These are phyloP conservation scores for Hyphopichia wangnamkhiaoensis DNA, from an alignment of 1,139 yeast species.

Conservation along the genomic window DNA sequence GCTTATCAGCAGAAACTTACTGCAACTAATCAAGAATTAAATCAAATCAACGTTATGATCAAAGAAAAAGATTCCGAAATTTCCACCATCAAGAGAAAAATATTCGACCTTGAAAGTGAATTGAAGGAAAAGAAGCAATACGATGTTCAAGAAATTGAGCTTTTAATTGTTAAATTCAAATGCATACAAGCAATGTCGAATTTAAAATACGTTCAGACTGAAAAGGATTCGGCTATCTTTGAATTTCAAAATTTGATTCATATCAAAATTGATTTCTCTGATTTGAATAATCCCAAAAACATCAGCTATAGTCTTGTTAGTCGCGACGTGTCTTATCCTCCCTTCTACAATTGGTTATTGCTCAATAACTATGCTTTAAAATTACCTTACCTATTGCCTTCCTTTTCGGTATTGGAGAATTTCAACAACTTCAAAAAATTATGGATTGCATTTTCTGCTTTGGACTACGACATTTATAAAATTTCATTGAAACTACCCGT, in stretches of 20 bases:
- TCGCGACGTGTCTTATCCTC: not conserved
- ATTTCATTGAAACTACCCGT: conserved; percentile 32
- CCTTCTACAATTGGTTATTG: conserved; percentile 9
- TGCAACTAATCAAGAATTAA: conserved; percentile 11
- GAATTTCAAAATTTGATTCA: conserved; percentile 16
- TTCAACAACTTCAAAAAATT: conserved; percentile 16
- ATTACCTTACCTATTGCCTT: conserved; percentile 2
- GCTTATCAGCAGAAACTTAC: conserved; percentile 1
- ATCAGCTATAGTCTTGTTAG: conserved; percentile 1
- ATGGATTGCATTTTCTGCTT: conserved; percentile 21
- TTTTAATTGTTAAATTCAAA: conserved; percentile 23
- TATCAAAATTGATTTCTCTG: conserved; percentile 15
- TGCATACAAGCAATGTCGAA: conserved; percentile 24
- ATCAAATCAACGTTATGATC: conserved; percentile 14
- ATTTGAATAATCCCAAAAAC: conserved; percentile 4
- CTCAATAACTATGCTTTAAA: conserved; percentile 8
- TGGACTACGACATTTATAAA: conserved; percentile 31
- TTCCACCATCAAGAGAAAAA: conserved; percentile 14
- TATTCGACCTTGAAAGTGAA: conserved; percentile 15
- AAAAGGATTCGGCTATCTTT: conserved; percentile 13
- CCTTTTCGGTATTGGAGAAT: conserved; percentile 8
- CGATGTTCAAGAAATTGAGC: conserved; percentile 24
- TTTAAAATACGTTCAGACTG: conserved; percentile 16
- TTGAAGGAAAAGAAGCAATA: conserved; percentile 24
- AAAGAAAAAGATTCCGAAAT: conserved; percentile 17